Percentiles rank a stretch among this genome's conserved stretches.
Evolutionary conservation across 2,329 filamentous ascomycete genomes (phyloP).

Genomic region (Stachybotrys elegans): DNA sequence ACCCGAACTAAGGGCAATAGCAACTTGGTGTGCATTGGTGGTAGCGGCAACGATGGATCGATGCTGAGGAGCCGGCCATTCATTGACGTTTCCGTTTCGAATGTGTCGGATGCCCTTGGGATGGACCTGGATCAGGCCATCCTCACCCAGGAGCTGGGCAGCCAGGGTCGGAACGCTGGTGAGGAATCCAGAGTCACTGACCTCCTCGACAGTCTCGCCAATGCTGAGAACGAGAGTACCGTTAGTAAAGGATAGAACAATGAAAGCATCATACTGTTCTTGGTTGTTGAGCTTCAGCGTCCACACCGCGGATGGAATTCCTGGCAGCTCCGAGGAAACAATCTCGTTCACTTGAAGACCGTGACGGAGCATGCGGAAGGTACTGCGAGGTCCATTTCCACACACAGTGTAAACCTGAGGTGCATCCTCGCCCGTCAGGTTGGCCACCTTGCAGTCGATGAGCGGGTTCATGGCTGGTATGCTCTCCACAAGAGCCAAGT

Average conservation of each 20-base stretch:
- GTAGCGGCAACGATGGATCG: conserved; percentile 91
- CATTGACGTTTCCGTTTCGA: conserved; percentile 71
- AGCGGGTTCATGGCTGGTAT: conserved; percentile 88
- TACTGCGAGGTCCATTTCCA: conserved; percentile 81
- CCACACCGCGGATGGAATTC: conserved; percentile 89
- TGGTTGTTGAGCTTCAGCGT: conserved; percentile 79
- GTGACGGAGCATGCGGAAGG: conserved; percentile 88
- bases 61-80: conserved; percentile 92
- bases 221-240: conserved; percentile 90
- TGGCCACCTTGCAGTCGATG: conserved; percentile 86
- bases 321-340: conserved; percentile 86
- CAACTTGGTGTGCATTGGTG: conserved; percentile 89
- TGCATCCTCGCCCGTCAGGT: conserved; percentile 85
- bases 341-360: conserved; percentile 91
- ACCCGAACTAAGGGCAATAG: conserved; percentile 87
- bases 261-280: conserved; percentile 89
- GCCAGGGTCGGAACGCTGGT: conserved; percentile 84
- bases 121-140: conserved; percentile 89
- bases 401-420: conserved; percentile 94
- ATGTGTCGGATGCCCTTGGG: conserved; percentile 96
- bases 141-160: conserved; percentile 89
- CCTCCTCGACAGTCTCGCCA: conserved; percentile 93
- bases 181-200: conserved; percentile 88
- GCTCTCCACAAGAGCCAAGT: conserved; percentile 78
- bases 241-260: conserved; percentile 89